These are phyloP conservation scores for Blastomyces parvus DNA, from an alignment of 2,329 filamentous ascomycete species.

Conservation along the genomic window DNA sequence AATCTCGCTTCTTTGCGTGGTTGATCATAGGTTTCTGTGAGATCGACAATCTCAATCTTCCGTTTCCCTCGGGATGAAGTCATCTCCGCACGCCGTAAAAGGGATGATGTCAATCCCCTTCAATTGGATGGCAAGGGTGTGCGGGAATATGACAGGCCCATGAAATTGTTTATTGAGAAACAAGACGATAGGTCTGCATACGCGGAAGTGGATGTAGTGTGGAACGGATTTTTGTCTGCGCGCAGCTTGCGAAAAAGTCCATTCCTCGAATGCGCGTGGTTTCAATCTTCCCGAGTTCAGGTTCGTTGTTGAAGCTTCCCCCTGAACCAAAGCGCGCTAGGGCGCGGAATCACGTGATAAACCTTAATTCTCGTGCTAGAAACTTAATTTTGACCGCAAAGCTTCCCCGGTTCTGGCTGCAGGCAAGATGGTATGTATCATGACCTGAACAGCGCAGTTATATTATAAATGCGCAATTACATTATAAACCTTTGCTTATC, in stretches of 20 bases:
- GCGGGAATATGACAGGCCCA: not conserved
- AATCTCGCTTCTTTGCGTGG: not conserved
- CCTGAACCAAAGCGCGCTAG: not conserved
- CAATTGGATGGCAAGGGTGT: not conserved
- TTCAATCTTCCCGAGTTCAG: too few species aligned
- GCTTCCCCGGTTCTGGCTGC: not conserved
- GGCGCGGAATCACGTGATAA: not conserved
- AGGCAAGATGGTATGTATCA: too few species aligned
- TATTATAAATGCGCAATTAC: too few species aligned
- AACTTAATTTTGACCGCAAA: not conserved
- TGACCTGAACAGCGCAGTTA: not conserved
- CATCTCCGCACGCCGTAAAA: not conserved
- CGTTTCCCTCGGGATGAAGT: not conserved
- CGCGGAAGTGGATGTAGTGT: not conserved
- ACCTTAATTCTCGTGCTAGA: not conserved
- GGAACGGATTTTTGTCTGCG: not conserved
- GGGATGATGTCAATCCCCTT: not conserved
- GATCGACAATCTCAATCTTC: conserved; percentile 4
- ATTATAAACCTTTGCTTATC: not conserved
- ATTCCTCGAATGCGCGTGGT: too few species aligned
- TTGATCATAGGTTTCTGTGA: conserved; percentile 1
- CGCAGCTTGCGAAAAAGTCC: not conserved
- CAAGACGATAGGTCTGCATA: not conserved
- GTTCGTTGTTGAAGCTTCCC: too few species aligned
- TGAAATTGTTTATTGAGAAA: not conserved